phyloP scores from a whole-genome alignment of 768 basidiomycete genomes.

The Mycena crocata region DNA sequence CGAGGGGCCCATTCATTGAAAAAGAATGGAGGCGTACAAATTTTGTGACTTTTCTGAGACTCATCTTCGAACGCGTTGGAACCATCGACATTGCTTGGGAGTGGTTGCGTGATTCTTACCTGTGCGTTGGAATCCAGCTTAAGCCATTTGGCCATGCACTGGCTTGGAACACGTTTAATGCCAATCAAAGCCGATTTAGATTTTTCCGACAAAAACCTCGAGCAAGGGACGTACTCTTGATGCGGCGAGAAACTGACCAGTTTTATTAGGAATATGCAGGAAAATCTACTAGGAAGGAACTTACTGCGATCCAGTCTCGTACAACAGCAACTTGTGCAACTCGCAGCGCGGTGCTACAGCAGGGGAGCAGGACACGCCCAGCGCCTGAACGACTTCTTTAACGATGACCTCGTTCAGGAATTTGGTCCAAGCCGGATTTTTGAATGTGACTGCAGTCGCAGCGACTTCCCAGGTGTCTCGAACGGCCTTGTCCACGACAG shows the following conservation, averaged over 20 bases:
- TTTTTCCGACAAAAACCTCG: too few species aligned
- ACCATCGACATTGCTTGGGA: too few species aligned
- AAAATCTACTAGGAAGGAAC: conserved; percentile 31
- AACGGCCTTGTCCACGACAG: not conserved
- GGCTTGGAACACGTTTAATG: too few species aligned
- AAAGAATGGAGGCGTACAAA: too few species aligned
- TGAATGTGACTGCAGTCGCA: conserved; percentile 49
- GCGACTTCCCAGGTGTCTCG: conserved; percentile 56
- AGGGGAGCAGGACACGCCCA: conserved; percentile 48
- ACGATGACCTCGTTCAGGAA: conserved; percentile 46
- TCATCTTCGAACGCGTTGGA: too few species aligned
- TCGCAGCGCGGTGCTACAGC: conserved; percentile 48
- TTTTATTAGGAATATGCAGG: conserved; percentile 3
- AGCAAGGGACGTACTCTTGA: conserved; percentile 57
- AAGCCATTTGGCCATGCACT: too few species aligned
- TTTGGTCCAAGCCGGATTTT: conserved; percentile 52
- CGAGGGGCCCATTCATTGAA: too few species aligned
- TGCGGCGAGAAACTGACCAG: conserved; percentile 54
- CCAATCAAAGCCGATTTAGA: too few species aligned
- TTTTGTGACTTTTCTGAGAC: too few species aligned
- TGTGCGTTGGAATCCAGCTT: too few species aligned
- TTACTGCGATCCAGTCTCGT: conserved; percentile 62
- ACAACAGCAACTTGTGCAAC: conserved; percentile 60
- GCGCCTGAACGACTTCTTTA: conserved; percentile 43
- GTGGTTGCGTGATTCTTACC: too few species aligned